phyloP scores from a whole-genome alignment of 2,329 filamentous ascomycete species.

The Alternaria brassicicola region DNA sequence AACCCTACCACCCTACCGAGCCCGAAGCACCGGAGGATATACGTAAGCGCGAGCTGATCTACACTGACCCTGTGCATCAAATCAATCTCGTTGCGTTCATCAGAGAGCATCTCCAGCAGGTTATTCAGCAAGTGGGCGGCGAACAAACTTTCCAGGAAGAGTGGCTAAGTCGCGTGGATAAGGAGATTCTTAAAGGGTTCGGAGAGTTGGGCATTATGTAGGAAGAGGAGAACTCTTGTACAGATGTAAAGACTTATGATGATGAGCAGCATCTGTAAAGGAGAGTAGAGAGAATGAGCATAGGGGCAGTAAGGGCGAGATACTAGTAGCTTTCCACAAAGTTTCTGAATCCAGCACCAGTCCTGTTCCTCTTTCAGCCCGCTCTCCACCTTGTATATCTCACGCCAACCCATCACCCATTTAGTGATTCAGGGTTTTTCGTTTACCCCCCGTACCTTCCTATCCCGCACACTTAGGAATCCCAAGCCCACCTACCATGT shows the following conservation, averaged over 20 bases:
- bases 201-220: slow-evolving; percentile 47
- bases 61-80: slow-evolving; percentile 70
- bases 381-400: background rate
- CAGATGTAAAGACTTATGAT: background rate
- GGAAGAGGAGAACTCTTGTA: background rate
- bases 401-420: background rate
- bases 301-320: background rate
- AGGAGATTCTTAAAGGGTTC: slow-evolving; percentile 72
- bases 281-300: background rate
- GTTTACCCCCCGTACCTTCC: background rate
- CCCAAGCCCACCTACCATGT: background rate
- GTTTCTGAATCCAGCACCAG: background rate
- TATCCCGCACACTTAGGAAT: background rate
- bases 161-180: slow-evolving; percentile 77
- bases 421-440: background rate
- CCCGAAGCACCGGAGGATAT: slow-evolving; percentile 55
- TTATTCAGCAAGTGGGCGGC: slow-evolving; percentile 67
- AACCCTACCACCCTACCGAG: slow-evolving; percentile 36
- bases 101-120: slow-evolving; percentile 63
- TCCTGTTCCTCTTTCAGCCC: background rate
- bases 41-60: slow-evolving; percentile 57
- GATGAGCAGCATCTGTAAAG: background rate
- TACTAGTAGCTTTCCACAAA: background rate
- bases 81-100: slow-evolving; percentile 70
- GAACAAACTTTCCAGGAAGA: slow-evolving; percentile 69